These are phyloP conservation scores for Pseudofabraea citricarpa DNA, from an alignment of 2,329 filamentous ascomycete species.

Conservation along the genomic window DNA sequence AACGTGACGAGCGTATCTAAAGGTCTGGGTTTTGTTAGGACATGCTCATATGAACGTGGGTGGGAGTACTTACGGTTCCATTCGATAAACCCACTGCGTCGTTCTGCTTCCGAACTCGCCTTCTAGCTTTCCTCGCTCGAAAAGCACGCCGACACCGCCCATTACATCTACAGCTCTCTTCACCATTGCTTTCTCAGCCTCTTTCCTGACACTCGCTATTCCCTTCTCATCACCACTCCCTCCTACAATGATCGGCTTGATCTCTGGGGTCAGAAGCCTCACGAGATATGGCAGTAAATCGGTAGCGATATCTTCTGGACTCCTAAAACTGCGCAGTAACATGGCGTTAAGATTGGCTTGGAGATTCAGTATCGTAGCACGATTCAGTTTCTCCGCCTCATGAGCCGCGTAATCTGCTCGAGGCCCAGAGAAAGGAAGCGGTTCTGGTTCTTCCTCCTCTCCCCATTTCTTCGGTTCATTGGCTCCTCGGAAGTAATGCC, in stretches of 20 bases:
- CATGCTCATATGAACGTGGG: neutral
- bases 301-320: conserved; percentile 68
- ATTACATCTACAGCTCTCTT: conserved; percentile 75
- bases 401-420: conserved; percentile 76
- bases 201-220: conserved; percentile 82
- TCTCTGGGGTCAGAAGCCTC: conserved; percentile 78
- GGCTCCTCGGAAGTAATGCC: conserved; percentile 35
- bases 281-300: conserved; percentile 83
- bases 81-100: conserved; percentile 76
- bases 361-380: conserved; percentile 66
- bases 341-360: conserved; percentile 70
- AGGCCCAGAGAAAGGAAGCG: conserved; percentile 74
- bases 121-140: conserved; percentile 79
- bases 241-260: conserved; percentile 86
- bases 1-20: conserved; percentile 78
- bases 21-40: conserved; percentile 33
- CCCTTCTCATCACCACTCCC: conserved; percentile 59
- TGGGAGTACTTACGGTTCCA: conserved; percentile 73
- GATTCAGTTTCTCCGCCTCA: conserved; percentile 77
- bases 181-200: conserved; percentile 78
- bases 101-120: conserved; percentile 53
- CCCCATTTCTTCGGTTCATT: conserved; percentile 42
- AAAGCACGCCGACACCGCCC: conserved; percentile 72
- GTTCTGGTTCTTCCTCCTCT: conserved; percentile 35
- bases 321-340: conserved; percentile 73